Base-by-base conservation (phyloP, 2,329 filamentous ascomycete species). In the Anthostomella pinea region DNA sequence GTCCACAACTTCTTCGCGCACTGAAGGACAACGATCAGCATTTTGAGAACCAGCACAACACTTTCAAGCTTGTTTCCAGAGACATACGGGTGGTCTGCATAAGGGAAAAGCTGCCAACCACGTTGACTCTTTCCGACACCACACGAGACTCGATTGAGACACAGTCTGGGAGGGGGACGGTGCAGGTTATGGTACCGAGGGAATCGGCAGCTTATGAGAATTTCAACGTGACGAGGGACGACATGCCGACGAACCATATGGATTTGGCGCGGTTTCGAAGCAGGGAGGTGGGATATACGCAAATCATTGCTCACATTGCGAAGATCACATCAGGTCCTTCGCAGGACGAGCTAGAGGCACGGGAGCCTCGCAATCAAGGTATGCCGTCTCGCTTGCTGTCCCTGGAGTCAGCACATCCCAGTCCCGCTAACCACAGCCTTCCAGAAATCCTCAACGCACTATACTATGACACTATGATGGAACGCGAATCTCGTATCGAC, bases 401-500 rank as follows among this genome's bases (percentile, higher is more conserved):
- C 21, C 13, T 16, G 3, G 14, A 15, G 6, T 0, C 18, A 23
- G 8, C 25, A 13, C 25, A n/a, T 23, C 19, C 8, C 13, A 26
- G 24, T 6, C 2, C 26, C 16, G 6, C 40, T 46, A 33, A 46
- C 22, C 28, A 27, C 2, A 11, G 16, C 10, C n/a, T 17, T 26
- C 10, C 37, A 59, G 56, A 59, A 39, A 59, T 59, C 10, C 46
- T 59, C 10, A 57, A 59, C 26, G 42, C 54, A 6, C 39, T 59
- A 14, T 51, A 57, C 23, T 59, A 41, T 24, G 56, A 59, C 28
- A 54, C 52, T 3, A 57, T 59, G 52, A 48, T 40, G 25, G 56
- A 59, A 23, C 49, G 56, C n/a, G 56, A 59, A 38, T 45, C 49
- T 2, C 52, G 50, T 4, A 66, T 73, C 37, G 59, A 62, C 24